Conservation (phyloP, 495 filamentous ascomycete species). For the Talaromyces nanjingensis region DNA sequence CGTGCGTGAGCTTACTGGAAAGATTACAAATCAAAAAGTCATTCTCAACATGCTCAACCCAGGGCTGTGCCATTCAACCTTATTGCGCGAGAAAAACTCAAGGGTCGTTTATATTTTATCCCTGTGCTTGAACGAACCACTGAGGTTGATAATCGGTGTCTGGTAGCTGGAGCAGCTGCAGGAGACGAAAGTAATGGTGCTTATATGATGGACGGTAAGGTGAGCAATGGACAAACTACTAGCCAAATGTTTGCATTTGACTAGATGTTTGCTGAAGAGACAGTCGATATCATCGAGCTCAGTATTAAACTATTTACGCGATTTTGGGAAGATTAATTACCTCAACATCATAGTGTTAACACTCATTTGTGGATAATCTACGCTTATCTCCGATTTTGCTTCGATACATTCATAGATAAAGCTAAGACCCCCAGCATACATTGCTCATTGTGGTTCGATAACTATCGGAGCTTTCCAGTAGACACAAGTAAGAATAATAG, state of each 20-base stretch:
- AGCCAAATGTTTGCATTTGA: constrained; percentile 19
- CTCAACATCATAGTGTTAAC: too few species aligned
- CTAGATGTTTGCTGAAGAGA: too few species aligned
- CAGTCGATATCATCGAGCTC: too few species aligned
- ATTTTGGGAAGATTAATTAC: too few species aligned
- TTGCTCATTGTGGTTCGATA: too few species aligned
- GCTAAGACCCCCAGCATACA: too few species aligned
- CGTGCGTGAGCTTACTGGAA: constrained; percentile 37
- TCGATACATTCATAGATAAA: too few species aligned
- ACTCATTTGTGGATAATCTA: too few species aligned
- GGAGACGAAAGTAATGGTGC: constrained; percentile 39
- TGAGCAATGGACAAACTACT: constrained; percentile 11
- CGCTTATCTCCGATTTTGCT: too few species aligned
- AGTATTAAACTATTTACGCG: too few species aligned
- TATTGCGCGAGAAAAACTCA: constrained; percentile 26
- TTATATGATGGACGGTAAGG: constrained; percentile 33
- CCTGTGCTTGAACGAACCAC: constrained; percentile 28
- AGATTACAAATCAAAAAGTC: constrained; percentile 26
- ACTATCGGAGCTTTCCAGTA: too few species aligned
- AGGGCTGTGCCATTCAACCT: constrained; percentile 39
- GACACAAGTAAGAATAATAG: too few species aligned
- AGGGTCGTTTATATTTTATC: constrained; percentile 18
- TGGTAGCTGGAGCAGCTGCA: constrained; percentile 30
- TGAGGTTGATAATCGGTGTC: constrained; percentile 42
- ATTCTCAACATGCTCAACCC: constrained; percentile 49